Base-by-base conservation (phyloP, 176 grass and related monocot genomes). In the Zoysia pacifica region DNA sequence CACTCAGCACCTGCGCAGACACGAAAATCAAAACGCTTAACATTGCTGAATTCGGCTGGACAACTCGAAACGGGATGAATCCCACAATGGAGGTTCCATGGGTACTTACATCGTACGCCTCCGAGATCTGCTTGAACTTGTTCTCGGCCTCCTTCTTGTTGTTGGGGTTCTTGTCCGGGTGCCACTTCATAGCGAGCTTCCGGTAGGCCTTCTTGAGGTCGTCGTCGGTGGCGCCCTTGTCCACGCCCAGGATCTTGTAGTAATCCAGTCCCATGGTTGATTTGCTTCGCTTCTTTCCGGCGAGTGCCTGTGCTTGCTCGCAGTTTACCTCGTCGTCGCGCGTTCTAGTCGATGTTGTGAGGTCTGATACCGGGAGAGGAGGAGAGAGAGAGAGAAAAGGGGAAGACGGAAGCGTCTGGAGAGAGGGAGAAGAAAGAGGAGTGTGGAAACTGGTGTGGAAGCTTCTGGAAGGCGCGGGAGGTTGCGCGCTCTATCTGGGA, bases 41-140 rank as follows among this genome's bases (percentile, higher is more conserved):
- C 67, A 82, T 43, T 82, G 74, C 41, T 0, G 11, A 11, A 63
- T 6, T 47, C 3, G 5, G 38, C 43, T 5, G 11, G 41, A 6
- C 13, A 11, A 8, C 1, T 15, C 0, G n/a, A 39, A 3, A 76
- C 6, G 20, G 37, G 83, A 46, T n/a, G 18, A 68, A 52, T 1
- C n/a, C 7, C 11, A 0, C 1, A 1, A 49, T 43, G 20, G 74
- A 82, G 54, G 55, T 72, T 38, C 61, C 37, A 52, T 16, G 61
- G 61, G 15, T 16, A 52, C 71, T 76, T 87, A 94, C 95, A 86
- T 97, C 95, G 82, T 97, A 97, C 1, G 95, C 95, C 77, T 97
- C 95, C 48, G 95, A 94, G 90, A 97, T 94, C 90, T 97, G 87
- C 80, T 97, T 97, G 83, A 97, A 97, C 87, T 91, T 97, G 95